Percentiles rank a stretch among this genome's conserved stretches.
These are phyloP conservation scores for Rutstroemia sp. DNA, from an alignment of 2,329 filamentous ascomycete species.

Conservation along the genomic window DNA sequence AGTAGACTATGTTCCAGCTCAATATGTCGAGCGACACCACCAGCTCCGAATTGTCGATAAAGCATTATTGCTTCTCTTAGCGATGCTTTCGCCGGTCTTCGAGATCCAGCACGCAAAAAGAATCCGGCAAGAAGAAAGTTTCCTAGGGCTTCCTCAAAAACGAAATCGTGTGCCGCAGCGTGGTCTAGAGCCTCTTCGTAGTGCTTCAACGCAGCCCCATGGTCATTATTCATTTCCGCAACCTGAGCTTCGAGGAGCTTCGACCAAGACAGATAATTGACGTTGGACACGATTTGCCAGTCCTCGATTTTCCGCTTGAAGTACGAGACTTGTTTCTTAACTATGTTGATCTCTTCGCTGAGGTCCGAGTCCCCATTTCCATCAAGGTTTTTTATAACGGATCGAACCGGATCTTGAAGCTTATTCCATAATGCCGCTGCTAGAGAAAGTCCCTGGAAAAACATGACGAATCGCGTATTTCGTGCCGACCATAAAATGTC, in stretches of 20 bases:
- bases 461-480: slow-evolving; percentile 47
- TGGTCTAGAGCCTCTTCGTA: slow-evolving; percentile 71
- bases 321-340: slow-evolving; percentile 45
- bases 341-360: slow-evolving; percentile 37
- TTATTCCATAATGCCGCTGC: slow-evolving; percentile 40
- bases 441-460: slow-evolving; percentile 54
- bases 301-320: slow-evolving; percentile 55
- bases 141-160: slow-evolving; percentile 65
- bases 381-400: slow-evolving; percentile 30
- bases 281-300: slow-evolving; percentile 55
- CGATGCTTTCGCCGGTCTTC: slow-evolving; percentile 61
- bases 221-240: slow-evolving; percentile 51
- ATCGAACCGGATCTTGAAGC: slow-evolving; percentile 21
- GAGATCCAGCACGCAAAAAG: slow-evolving; percentile 56
- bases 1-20: slow-evolving; percentile 61
- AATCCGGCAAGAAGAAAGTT: slow-evolving; percentile 69
- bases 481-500: slow-evolving; percentile 51
- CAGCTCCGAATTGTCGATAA: slow-evolving; percentile 62
- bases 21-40: slow-evolving; percentile 60
- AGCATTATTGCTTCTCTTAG: slow-evolving; percentile 60
- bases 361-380: slow-evolving; percentile 36
- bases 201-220: slow-evolving; percentile 50
- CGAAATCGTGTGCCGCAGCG: slow-evolving; percentile 56
- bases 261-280: slow-evolving; percentile 68
- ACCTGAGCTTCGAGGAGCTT: slow-evolving; percentile 62